A percentile compares a stretch with the other conserved stretches of the same genome.
Evolutionary conservation across 2,329 filamentous ascomycete genomes (phyloP).

Genomic region (Fusarium sp.): DNA sequence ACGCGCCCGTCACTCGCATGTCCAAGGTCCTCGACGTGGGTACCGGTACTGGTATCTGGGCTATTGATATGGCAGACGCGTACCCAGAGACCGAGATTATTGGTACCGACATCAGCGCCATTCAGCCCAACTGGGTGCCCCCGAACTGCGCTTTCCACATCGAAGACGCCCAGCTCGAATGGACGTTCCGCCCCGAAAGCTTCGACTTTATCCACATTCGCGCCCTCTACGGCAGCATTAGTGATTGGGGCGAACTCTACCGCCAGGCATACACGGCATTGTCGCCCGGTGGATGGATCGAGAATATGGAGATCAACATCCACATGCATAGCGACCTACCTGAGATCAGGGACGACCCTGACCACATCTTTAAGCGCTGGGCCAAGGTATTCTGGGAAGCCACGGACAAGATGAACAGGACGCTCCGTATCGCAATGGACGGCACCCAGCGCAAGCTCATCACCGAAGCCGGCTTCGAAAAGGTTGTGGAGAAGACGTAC

Average conservation of each 20-base stretch:
- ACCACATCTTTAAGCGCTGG: constrained; percentile 38
- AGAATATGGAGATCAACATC: constrained; percentile 36
- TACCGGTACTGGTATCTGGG: constrained; percentile 22
- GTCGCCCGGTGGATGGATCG: constrained; percentile 52
- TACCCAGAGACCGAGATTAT: constrained; percentile 58
- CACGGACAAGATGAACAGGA: constrained; percentile 21
- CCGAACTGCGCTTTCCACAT: constrained; percentile 21
- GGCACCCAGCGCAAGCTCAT: constrained; percentile 26
- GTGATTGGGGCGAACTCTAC: constrained; percentile 68
- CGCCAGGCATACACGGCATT: constrained; percentile 60
- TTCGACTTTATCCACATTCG: constrained; percentile 72
- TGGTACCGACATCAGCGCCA: constrained; percentile 67
- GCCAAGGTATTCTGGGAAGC: constrained; percentile 32
- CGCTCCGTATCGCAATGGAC: constrained; percentile 19
- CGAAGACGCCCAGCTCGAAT: constrained; percentile 45
- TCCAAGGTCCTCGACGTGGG: constrained; percentile 47
- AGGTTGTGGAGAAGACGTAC: constrained; percentile 27
- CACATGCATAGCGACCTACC: constrained; percentile 31
- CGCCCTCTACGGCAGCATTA: constrained; percentile 66
- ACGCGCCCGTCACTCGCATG: constrained; percentile 55
- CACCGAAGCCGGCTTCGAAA: constrained; percentile 29
- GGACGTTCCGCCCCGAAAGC: constrained; percentile 56
- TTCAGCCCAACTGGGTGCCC: constrained; percentile 56
- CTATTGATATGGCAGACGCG: constrained; percentile 58
- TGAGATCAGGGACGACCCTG: constrained; percentile 18